A percentile compares a stretch with the other conserved stretches of the same genome.
These are phyloP conservation scores for Ceratobasidium sp. DNA, from an alignment of 1,284 basidiomycete genomes.

Conservation along the genomic window DNA sequence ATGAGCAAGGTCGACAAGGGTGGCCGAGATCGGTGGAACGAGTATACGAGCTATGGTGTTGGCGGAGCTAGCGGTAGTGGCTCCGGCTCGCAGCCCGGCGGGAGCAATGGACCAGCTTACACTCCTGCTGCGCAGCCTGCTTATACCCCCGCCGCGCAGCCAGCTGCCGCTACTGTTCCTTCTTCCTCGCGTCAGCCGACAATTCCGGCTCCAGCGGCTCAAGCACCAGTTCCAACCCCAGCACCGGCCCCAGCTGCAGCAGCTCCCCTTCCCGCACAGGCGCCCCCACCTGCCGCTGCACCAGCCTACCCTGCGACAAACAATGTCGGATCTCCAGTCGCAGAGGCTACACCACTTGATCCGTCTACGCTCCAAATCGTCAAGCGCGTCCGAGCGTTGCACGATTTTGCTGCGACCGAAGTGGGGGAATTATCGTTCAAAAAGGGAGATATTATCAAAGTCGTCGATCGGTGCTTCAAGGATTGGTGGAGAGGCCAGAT, in stretches of 20 bases:
- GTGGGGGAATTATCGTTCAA: constrained; percentile 93
- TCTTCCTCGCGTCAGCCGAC: constrained; percentile 24
- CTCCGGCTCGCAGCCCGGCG: constrained; percentile 49
- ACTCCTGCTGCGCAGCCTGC: constrained; percentile 33
- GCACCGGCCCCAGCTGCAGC: constrained; percentile 51
- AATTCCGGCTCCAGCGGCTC: constrained; percentile 37
- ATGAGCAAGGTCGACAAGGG: constrained; percentile 91
- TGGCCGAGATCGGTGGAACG: constrained; percentile 71
- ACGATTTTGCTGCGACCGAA: constrained; percentile 90
- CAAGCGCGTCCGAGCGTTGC: constrained; percentile 90
- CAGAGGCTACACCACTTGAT: constrained; percentile 46
- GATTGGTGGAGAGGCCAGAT: constrained; percentile 99
- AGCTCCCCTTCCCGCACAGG: constrained; percentile 49
- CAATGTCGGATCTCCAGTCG: constrained; percentile 52
- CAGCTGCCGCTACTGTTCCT: constrained; percentile 39
- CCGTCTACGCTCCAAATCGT: constrained; percentile 58
- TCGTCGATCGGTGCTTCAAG: constrained; percentile 94
- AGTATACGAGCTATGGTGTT: constrained; percentile 51
- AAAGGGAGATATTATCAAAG: constrained; percentile 95
- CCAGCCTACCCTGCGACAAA: constrained; percentile 60
- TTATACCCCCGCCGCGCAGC: constrained; percentile 27
- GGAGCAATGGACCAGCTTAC: constrained; percentile 20
- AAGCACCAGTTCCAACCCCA: constrained; percentile 42
- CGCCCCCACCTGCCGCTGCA: constrained; percentile 51
- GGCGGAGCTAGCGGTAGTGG: constrained; percentile 41